Conservation (phyloP, 2,329 filamentous ascomycete species). For the Xylaria sp. region DNA sequence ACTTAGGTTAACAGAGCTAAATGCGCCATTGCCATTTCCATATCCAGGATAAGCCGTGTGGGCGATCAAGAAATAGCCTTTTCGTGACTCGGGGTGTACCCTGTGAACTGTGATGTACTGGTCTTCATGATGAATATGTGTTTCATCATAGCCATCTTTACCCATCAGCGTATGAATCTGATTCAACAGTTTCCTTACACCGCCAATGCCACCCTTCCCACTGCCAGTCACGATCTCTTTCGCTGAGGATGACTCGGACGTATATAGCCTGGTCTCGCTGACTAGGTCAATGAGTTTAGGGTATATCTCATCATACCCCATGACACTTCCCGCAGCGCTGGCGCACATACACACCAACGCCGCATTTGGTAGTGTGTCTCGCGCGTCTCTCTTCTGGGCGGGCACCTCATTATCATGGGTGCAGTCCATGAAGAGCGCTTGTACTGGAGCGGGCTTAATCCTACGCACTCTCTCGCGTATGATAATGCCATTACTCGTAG, state of each 20-base stretch:
- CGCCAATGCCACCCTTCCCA: slow-evolving; percentile 85
- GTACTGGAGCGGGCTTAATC: slow-evolving; percentile 88
- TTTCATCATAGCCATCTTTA: slow-evolving; percentile 92
- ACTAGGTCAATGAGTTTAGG: slow-evolving; percentile 94
- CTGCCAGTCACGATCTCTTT: slow-evolving; percentile 72
- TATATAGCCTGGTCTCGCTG: slow-evolving; percentile 85
- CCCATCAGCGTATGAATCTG: slow-evolving; percentile 96
- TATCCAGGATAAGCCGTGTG: slow-evolving; percentile 96
- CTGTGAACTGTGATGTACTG: slow-evolving; percentile 97
- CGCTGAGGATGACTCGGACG: slow-evolving; percentile 75
- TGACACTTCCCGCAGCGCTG: slow-evolving; percentile 93
- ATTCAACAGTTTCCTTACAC: slow-evolving; percentile 92
- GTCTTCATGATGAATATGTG: slow-evolving; percentile 94
- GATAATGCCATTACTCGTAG: slow-evolving; percentile 49
- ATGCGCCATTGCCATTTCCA: slow-evolving; percentile 82
- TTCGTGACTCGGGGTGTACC: slow-evolving; percentile 90
- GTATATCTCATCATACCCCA: slow-evolving; percentile 98
- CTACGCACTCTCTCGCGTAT: slow-evolving; percentile 76
- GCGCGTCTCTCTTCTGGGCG: slow-evolving; percentile 91
- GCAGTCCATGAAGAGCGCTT: slow-evolving; percentile 98
- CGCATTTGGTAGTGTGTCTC: slow-evolving; percentile 93
- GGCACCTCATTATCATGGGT: slow-evolving; percentile 98
- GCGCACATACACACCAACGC: slow-evolving; percentile 96
- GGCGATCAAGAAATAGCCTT: slow-evolving; percentile 94
- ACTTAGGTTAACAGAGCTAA: slow-evolving; percentile 81